Evolutionary conservation across 176 grass and related monocot species (phyloP), one percentile per base, ranked within the genome.

Genomic region (Eleusine coracana): DNA sequence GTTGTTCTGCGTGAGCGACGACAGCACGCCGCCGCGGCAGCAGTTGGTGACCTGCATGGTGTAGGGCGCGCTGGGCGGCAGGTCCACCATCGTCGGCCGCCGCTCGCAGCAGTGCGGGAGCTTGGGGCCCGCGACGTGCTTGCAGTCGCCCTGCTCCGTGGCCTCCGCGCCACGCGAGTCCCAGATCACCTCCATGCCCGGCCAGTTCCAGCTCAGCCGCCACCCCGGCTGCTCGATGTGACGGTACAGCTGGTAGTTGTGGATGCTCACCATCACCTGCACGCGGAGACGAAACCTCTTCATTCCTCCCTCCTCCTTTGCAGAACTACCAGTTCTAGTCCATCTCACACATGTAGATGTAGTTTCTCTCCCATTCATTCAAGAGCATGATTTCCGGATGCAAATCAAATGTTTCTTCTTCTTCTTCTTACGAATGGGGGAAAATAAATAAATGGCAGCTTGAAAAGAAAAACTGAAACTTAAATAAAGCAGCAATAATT

Each of bases 211-310:
- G 66, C 90, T 86, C 59, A 96, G 61, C 63, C 80, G 85, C 94
- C 94, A 96, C 25, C 94, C 91, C 40, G 94, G 94, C 2, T 3
- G 81, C 76, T 93, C 91, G 63, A 96, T 80, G 73, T 96, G 94
- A 11, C 94, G 91, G 80, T 91, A 96, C 51, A 96, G 80, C 88
- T 93, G 94, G 88, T 89, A 41, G 38, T 96, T 96, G 67, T 89
- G 87, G 77, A 93, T 91, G 83, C 71, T 90, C 50, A 93, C 93
- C 81, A 58, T 45, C 5, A 91, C 83, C 93, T 96, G 70, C 70
- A 66, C 65, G 23, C 8, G 20, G 28, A 55, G 8, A 65, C 2
- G 20, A 48, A 61, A 31, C 42, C 11, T 1, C 10, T 28, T 56
- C 48, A 10, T 74, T 76, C 2, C 3, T 63, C 31, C 31, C 31